phyloP scores from a whole-genome alignment of 352 stramenopile genomes.

The Peronospora belbahrii region DNA sequence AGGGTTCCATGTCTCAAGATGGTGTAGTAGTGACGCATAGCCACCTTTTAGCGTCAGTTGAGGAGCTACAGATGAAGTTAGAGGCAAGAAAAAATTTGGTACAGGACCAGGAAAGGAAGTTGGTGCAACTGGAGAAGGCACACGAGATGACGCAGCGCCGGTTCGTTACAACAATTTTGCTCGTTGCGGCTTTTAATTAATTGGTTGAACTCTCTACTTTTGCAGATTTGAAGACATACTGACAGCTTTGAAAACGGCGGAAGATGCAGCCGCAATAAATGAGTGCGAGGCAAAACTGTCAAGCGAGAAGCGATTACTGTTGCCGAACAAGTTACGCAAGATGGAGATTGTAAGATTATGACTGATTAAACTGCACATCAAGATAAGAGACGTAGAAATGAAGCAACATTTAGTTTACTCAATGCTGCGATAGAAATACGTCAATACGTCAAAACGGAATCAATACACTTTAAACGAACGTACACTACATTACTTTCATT shows the following conservation, averaged over 20 bases:
- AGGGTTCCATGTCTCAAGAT: neutral
- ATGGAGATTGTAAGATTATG: conserved; percentile 41
- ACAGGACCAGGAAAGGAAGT: conserved; percentile 13
- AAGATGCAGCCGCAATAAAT: conserved; percentile 17
- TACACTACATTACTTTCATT: neutral
- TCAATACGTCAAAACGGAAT: neutral
- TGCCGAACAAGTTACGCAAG: conserved; percentile 21
- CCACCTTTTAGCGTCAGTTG: neutral
- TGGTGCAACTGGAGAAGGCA: conserved; percentile 11
- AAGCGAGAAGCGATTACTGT: conserved; percentile 16
- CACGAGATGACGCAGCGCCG: conserved; percentile 13
- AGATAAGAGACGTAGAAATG: neutral
- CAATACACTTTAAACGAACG: neutral
- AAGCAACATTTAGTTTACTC: neutral
- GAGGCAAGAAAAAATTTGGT: conserved; percentile 8
- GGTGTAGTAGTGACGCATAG: conserved; percentile 3
- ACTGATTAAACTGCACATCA: neutral
- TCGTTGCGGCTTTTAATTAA: neutral
- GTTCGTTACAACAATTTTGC: conserved; percentile 3
- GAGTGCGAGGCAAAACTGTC: conserved; percentile 17
- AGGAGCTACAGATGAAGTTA: conserved; percentile 16
- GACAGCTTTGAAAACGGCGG: conserved; percentile 14
- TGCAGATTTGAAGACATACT: conserved; percentile 31
- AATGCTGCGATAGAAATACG: neutral
- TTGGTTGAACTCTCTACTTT: neutral